Evolutionary conservation across 768 basidiomycete species (phyloP).

Genomic region (Exsudoporus frostii): DNA sequence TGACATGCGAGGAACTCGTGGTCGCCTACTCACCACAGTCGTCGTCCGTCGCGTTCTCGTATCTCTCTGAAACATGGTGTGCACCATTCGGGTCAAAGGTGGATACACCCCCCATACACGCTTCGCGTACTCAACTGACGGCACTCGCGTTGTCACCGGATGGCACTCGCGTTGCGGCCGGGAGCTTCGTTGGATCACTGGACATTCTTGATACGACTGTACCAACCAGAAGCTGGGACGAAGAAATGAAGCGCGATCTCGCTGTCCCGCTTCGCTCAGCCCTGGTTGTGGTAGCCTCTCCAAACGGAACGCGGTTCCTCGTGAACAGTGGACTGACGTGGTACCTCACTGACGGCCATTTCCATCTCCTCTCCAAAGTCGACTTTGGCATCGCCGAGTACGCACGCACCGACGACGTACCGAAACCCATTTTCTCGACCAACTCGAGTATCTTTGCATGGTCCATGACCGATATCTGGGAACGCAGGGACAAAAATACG

Average conservation of each 20-base stretch:
- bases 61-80: neutral
- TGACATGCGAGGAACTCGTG: neutral
- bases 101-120: neutral
- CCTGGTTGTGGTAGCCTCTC: neutral
- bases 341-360: conserved; percentile 1
- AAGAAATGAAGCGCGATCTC: neutral
- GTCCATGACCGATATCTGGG: neutral
- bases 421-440: conserved; percentile 1
- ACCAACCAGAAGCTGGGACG: conserved; percentile 6
- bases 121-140: neutral
- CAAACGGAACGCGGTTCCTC: conserved; percentile 10
- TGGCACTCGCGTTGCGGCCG: conserved; percentile 14
- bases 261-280: neutral
- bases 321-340: neutral
- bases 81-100: neutral
- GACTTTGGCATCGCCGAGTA: conserved; percentile 3
- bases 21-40: conserved; percentile 1
- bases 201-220: conserved; percentile 11
- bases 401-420: neutral
- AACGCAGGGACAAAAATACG: neutral
- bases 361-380: conserved; percentile 3
- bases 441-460: conserved; percentile 9
- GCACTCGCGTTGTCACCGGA: conserved; percentile 19
- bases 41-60: conserved; percentile 4
- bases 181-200: neutral